Base-by-base conservation (phyloP, 2,329 filamentous ascomycete genomes). In the Exophiala spinifera region DNA sequence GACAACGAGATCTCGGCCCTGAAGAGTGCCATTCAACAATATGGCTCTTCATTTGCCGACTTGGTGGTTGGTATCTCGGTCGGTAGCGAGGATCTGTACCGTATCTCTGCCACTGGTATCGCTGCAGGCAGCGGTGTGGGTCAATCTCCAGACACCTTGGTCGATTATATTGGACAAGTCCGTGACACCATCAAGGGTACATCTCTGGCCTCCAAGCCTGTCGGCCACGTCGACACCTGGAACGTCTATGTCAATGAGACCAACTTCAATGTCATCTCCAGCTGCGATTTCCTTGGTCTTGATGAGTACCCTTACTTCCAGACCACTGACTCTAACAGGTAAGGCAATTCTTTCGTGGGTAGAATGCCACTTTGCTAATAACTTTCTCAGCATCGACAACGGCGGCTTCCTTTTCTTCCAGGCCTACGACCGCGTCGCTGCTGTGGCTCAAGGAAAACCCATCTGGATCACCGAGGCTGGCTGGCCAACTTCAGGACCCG, bases 181-280 rank as follows among this genome's bases (percentile, higher is more conserved):
- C 83, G 84, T 59, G 70, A 76, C 23, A 76, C 81, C 57, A 81
- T 95, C 66, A 67, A 79, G 23, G 81, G 81, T 56, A 90, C 88
- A 13, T 67, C 74, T 46, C 74, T 88, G 20, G 73, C 78, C 42
- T 72, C 73, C 20, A 79, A 76, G 43, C 76, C 82, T 15, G 76
- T 95, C 56, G 90, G 90, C 49, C 91, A 95, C 72, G 90, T 95
- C 68, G 91, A 95, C 69, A 95, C 91, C 48, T 95, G 89, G 89
- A 90, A 86, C 33, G 83, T 82, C 49, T 91, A 84, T 78, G 83
- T 83, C 68, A 90, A 95, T 48, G 82, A 85, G 66, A 95, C 92
- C 79, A 72, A 61, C 49, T 62, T 54, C 7, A 53, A 73, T 39
- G 83, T 95, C 55, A 83, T 89, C 55, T 76, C 84, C 8, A 82